Base-by-base conservation (phyloP, 1,139 yeast genomes). In the Geotrichum carabidarum region DNA sequence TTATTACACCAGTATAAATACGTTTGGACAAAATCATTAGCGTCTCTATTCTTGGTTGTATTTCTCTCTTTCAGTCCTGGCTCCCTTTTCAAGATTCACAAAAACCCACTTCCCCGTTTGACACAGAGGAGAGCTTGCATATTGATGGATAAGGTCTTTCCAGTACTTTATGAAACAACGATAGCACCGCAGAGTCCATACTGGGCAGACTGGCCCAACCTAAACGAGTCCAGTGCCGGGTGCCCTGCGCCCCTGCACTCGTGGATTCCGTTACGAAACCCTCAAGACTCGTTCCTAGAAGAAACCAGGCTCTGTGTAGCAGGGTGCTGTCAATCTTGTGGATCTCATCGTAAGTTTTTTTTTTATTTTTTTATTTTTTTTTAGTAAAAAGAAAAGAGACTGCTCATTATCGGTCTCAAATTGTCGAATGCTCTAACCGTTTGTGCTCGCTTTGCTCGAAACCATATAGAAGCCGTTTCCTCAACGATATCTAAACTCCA, bases 251-350 rank as follows among this genome's bases (percentile, higher is more conserved):
- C 48, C 8, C 42, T 54, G 41, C 30, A 42, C 27, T 44, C 57
- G 8, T 54, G 54, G 54, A 34, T 41, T 11, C 57, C 54, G 8
- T 22, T 54, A 30, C 34, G 35, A 30, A 36, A 45, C 12, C 43
- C 44, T n/a, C 15, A 37, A 5, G 51, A 50, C 17, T 46, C 18
- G 30, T 46, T 32, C 37, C 40, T 54, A 30, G 57, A 54, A 37
- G 51, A 46, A 22, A 50, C 54, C 9, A 32, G 57, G 14, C 40
- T 55, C 2, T 55, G 58, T 42, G 44, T 53, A 1, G 50, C 54
- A 2, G 58, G 58, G 4, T 55, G 58, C 37, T 55, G 58, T 50
- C 53, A 51, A 42, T 44, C 51, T 8, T 55, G 58, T 42, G 58
- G 58, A 9, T 34, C 37, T 11, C 17, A 35, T 11, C 50, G 53